Evolutionary conservation across 2,329 filamentous ascomycete genomes (phyloP).

Genomic region (Aspergillus phoenicis): DNA sequence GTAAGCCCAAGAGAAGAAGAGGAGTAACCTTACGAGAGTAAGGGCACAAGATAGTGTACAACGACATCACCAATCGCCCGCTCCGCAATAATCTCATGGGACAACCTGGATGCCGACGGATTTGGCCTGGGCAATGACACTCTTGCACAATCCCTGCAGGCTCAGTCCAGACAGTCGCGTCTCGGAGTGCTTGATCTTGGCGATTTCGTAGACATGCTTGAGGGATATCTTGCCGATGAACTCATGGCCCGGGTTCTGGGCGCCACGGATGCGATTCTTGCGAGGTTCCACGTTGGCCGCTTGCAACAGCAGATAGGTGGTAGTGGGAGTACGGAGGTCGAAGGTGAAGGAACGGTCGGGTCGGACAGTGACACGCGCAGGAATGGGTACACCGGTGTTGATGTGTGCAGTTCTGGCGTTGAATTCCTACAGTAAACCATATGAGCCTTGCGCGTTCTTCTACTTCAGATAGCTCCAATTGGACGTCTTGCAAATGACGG

Average conservation of each 20-base stretch:
- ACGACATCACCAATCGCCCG: conserved; percentile 9
- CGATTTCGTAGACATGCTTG: conserved; percentile 97
- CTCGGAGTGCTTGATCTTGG: conserved; percentile 88
- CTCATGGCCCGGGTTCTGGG: conserved; percentile 73
- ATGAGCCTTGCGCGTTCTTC: conserved; percentile 10
- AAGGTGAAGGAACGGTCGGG: conserved; percentile 93
- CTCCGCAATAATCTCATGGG: conserved; percentile 49
- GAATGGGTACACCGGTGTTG: conserved; percentile 78
- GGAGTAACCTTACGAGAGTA: conserved; percentile 16
- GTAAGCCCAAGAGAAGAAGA: conserved; percentile 19
- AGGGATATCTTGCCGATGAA: conserved; percentile 81
- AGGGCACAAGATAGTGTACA: conserved; percentile 17
- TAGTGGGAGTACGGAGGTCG: conserved; percentile 91
- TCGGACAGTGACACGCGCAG: conserved; percentile 86
- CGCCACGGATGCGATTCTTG: conserved; percentile 75
- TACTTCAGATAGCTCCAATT: not conserved
- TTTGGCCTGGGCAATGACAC: conserved; percentile 73
- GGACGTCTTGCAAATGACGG: not conserved
- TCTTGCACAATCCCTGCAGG: conserved; percentile 71
- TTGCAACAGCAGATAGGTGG: conserved; percentile 82
- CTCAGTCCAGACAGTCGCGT: conserved; percentile 71
- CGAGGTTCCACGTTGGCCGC: conserved; percentile 72
- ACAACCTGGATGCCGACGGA: conserved; percentile 74
- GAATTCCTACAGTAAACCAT: conserved; percentile 73
- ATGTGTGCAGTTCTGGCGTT: conserved; percentile 92